These are phyloP conservation scores for Trifolium fragiferum DNA, from an alignment of 306 rosid species.

Conservation along the genomic window DNA sequence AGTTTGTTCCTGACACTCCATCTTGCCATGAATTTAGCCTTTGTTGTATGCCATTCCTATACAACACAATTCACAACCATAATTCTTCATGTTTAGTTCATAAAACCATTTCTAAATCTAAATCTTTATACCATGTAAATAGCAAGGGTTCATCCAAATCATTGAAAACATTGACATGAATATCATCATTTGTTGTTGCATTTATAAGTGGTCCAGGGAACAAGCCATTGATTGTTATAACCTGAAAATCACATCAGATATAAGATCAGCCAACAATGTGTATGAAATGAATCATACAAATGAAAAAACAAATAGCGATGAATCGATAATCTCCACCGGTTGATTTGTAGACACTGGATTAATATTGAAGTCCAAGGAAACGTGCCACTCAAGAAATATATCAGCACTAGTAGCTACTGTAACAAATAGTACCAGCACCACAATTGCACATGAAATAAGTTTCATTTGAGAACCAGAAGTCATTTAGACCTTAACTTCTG, in stretches of 20 bases:
- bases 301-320: not conserved
- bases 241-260: conserved; percentile 49
- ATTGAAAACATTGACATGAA: conserved; percentile 71
- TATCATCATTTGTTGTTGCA: conserved; percentile 66
- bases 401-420: conserved; percentile 42
- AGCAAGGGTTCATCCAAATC: conserved; percentile 72
- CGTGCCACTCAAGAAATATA: conserved; percentile 63
- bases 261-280: conserved; percentile 5
- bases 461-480: conserved; percentile 27
- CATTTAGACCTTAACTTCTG: conserved; percentile 42
- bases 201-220: conserved; percentile 90
- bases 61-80: conserved; percentile 28
- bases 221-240: conserved; percentile 75
- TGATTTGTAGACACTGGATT: conserved; percentile 54
- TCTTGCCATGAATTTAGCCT: conserved; percentile 93
- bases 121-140: conserved; percentile 63
- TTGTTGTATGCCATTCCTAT: conserved; percentile 91
- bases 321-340: conserved; percentile 44
- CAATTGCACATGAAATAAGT: conserved; percentile 6
- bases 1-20: conserved; percentile 90
- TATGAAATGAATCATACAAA: not conserved
- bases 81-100: not conserved
- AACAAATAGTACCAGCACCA: conserved; percentile 37
- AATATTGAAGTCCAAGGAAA: conserved; percentile 39
- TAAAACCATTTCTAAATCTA: not conserved